A percentile compares a stretch with the other conserved stretches of the same genome.
Conservation (phyloP, 805 yeast genomes). For the Suhomyces faveliae region DNA sequence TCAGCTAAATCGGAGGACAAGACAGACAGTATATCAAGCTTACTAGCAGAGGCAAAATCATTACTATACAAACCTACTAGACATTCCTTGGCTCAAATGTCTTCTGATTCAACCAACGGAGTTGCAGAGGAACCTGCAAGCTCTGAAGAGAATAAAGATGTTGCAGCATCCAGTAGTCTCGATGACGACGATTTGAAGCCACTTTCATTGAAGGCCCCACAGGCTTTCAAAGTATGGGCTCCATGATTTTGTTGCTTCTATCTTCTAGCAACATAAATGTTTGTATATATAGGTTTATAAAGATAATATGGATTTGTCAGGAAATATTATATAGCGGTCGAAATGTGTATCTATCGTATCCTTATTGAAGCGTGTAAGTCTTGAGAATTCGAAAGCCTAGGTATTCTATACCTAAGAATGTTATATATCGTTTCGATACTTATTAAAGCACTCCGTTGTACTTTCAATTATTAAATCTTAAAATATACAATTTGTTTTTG, state of each 20-base stretch:
- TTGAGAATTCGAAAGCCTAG: too few relatives aligned
- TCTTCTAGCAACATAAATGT: neutral
- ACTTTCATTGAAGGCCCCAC: constrained; percentile 40
- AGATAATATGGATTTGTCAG: neutral
- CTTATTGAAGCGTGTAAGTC: too few relatives aligned
- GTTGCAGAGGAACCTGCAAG: constrained; percentile 6
- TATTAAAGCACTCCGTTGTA: too few relatives aligned
- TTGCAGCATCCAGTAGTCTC: constrained; percentile 8
- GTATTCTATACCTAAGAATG: too few relatives aligned
- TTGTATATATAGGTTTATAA: neutral
- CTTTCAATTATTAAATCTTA: too few relatives aligned
- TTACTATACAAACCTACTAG: constrained; percentile 34
- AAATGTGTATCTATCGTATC: too few relatives aligned
- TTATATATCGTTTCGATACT: too few relatives aligned
- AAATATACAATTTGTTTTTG: too few relatives aligned
- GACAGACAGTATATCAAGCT: constrained; percentile 10
- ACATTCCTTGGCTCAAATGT: constrained; percentile 20
- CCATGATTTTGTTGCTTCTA: constrained; percentile 22
- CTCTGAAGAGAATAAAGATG: constrained; percentile 11
- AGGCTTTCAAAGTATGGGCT: constrained; percentile 45
- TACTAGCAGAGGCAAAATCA: constrained; percentile 32
- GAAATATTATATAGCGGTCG: neutral
- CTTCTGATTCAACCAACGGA: constrained; percentile 9
- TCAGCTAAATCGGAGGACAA: constrained; percentile 7
- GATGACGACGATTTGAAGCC: constrained; percentile 28